phyloP scores from a whole-genome alignment of 2,329 filamentous ascomycete genomes.

The Trichocomaceae sp. region DNA sequence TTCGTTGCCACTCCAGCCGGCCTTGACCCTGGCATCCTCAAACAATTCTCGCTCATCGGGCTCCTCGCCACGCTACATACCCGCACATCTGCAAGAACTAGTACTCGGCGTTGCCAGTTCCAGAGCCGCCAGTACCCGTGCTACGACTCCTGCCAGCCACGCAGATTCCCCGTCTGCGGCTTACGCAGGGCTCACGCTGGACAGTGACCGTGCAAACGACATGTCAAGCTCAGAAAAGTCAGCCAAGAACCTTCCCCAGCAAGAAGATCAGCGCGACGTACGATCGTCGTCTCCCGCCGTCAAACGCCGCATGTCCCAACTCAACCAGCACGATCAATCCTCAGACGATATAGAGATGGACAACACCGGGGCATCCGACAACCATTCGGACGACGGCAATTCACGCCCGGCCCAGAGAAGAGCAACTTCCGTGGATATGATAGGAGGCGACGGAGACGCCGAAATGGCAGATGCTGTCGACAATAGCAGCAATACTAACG shows the following conservation, averaged over 20 bases:
- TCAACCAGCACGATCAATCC: slow-evolving; percentile 21
- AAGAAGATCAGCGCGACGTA: slow-evolving; percentile 18
- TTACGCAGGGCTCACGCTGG: slow-evolving; percentile 47
- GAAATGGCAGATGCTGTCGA: slow-evolving; percentile 17
- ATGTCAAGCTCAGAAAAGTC: slow-evolving; percentile 37
- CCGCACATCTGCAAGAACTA: slow-evolving; percentile 51
- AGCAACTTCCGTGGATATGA: slow-evolving; percentile 41
- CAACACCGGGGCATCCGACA: slow-evolving; percentile 12
- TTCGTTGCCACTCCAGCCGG: slow-evolving; percentile 8
- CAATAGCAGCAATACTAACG: slow-evolving; percentile 15
- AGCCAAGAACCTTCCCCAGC: slow-evolving; percentile 13
- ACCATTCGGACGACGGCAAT: slow-evolving; percentile 15
- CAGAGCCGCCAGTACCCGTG: background rate
- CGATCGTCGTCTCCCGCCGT: slow-evolving; percentile 30
- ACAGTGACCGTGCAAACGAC: slow-evolving; percentile 38
- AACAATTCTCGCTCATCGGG: slow-evolving; percentile 12
- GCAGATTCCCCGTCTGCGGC: slow-evolving; percentile 46
- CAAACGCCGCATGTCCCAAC: slow-evolving; percentile 31
- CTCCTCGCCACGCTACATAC: slow-evolving; percentile 42
- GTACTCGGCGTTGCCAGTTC: slow-evolving; percentile 28
- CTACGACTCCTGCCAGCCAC: slow-evolving; percentile 16
- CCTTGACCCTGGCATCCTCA: slow-evolving; percentile 3
- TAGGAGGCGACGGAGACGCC: slow-evolving; percentile 25
- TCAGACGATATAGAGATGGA: slow-evolving; percentile 14
- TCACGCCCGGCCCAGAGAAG: slow-evolving; percentile 22